Conservation (phyloP, 768 basidiomycete species). For the Porphyrellus cyaneotinctus region DNA sequence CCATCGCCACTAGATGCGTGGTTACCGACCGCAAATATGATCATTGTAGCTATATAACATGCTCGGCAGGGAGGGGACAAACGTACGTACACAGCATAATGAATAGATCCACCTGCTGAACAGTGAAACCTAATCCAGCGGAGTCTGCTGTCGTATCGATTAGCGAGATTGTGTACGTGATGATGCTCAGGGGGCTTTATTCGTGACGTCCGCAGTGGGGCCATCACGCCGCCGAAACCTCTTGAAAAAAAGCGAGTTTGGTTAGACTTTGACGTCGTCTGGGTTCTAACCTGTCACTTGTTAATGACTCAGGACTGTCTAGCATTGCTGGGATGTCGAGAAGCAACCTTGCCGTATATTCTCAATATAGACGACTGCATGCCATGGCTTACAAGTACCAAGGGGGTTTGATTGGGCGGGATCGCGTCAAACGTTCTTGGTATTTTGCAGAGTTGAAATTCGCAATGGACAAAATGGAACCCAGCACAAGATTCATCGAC, state of each 20-base stretch:
- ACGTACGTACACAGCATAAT: conserved; percentile 60
- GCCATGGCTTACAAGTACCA: conserved; percentile 46
- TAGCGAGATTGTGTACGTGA: conserved; percentile 51
- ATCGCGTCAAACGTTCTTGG: conserved; percentile 43
- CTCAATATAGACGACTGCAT: conserved; percentile 52
- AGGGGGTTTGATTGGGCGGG: conserved; percentile 45
- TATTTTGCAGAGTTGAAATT: conserved; percentile 44
- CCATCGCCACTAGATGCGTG: conserved; percentile 4
- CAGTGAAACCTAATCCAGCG: conserved; percentile 55
- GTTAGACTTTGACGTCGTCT: conserved; percentile 45
- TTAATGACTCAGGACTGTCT: conserved; percentile 60
- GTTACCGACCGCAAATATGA: conserved; percentile 32
- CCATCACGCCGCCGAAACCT: conserved; percentile 39
- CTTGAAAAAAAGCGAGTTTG: conserved; percentile 55
- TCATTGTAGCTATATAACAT: conserved; percentile 6
- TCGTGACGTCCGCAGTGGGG: conserved; percentile 48
- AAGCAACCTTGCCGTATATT: conserved; percentile 53
- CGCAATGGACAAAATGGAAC: conserved; percentile 44
- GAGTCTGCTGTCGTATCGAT: conserved; percentile 57
- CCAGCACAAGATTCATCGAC: conserved; percentile 52
- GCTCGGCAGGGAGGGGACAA: conserved; percentile 1
- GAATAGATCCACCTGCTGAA: conserved; percentile 51
- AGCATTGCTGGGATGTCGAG: conserved; percentile 50
- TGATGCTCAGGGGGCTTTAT: conserved; percentile 51
- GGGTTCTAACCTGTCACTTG: conserved; percentile 35